These are phyloP conservation scores for Diospyros lotus DNA, from an alignment of 148 eudicot genomes.

Conservation along the genomic window DNA sequence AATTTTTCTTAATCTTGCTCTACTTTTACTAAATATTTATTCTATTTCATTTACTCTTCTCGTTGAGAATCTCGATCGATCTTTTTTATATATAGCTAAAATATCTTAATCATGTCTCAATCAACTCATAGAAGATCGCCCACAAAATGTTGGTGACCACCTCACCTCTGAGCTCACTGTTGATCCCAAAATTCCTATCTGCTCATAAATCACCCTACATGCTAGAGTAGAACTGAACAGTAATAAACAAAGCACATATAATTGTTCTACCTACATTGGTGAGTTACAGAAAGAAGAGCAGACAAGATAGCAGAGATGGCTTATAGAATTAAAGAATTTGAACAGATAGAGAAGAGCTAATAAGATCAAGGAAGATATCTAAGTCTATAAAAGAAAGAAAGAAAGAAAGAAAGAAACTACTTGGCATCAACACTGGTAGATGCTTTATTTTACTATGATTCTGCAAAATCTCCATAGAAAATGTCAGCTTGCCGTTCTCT, in stretches of 20 bases:
- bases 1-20: too few species aligned
- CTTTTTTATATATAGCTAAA: too few species aligned
- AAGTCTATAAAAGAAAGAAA: constrained; percentile 18
- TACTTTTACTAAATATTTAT: too few species aligned
- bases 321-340: constrained; percentile 15
- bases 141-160: too few species aligned
- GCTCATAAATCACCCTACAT: constrained; percentile 6
- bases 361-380: constrained; percentile 62
- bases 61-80: too few species aligned
- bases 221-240: constrained; percentile 14
- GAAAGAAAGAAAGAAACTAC: constrained; percentile 7
- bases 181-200: constrained; percentile 10
- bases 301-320: constrained; percentile 4
- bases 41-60: too few species aligned
- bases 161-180: too few species aligned
- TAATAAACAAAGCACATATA: too few species aligned
- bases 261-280: background rate
- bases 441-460: constrained; percentile 9
- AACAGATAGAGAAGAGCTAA: constrained; percentile 34
- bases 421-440: constrained; percentile 17
- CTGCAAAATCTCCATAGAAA: constrained; percentile 25
- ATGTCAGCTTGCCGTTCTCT: constrained; percentile 21
- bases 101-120: too few species aligned
- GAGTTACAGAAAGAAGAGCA: background rate
- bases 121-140: too few species aligned